Percentiles rank a stretch among this genome's conserved stretches.
Evolutionary conservation across 73 alveolate species (phyloP).

Genomic region (Diophrys sp.): DNA sequence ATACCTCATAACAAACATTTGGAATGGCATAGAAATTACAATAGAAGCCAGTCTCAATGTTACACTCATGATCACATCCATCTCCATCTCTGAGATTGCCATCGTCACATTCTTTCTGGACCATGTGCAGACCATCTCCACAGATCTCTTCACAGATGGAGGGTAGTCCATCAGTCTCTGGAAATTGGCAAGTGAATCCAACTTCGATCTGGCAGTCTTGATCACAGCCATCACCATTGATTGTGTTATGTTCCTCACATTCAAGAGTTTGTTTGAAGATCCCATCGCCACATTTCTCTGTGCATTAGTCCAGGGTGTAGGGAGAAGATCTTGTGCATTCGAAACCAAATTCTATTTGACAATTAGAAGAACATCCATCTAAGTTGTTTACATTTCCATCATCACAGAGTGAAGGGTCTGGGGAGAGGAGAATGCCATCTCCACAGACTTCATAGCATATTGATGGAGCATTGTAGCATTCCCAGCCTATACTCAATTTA

Average conservation of each 20-base stretch:
- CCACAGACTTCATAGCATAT: not conserved
- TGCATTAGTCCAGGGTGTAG: not conserved
- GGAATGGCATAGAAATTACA: slow-evolving; percentile 13
- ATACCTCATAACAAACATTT: not conserved
- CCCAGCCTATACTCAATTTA: too few relatives aligned
- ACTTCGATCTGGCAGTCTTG: not conserved
- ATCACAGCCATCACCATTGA: not conserved
- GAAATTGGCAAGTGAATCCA: not conserved
- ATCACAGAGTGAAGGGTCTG: not conserved
- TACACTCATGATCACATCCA: slow-evolving; percentile 51
- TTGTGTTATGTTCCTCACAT: not conserved
- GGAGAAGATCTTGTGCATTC: not conserved
- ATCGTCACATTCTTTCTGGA: slow-evolving; percentile 58
- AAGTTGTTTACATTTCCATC: not conserved
- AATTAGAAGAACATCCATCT: not conserved
- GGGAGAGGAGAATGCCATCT: not conserved
- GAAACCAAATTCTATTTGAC: not conserved
- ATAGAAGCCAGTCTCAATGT: slow-evolving; percentile 55
- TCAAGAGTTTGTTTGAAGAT: not conserved
- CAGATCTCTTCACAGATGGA: slow-evolving; percentile 29
- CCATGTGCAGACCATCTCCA: slow-evolving; percentile 35
- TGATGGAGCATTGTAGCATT: not conserved
- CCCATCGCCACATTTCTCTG: not conserved
- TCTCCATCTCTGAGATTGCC: slow-evolving; percentile 58
- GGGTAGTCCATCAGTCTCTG: not conserved